Evolutionary conservation across 1,284 basidiomycete genomes (phyloP), one percentile per base, ranked within the genome.

Genomic region (Neolentinus lepideus): DNA sequence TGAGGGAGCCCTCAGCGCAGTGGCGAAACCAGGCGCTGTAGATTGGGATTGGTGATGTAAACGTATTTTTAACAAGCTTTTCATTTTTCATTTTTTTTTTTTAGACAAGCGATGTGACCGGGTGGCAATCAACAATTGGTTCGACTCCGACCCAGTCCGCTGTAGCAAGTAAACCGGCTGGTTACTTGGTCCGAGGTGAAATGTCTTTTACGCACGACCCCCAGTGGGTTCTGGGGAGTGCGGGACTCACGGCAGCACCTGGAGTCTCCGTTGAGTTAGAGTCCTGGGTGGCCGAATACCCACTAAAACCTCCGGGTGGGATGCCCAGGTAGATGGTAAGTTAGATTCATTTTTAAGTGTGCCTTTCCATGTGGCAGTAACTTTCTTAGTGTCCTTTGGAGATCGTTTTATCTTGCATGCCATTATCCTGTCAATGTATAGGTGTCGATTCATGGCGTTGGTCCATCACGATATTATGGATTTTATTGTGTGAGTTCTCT

Each of bases 231-330:
- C n/a, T n/a, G 55, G 51, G 51, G 12, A 46, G 55, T 56, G 55
- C 45, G 51, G 52, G 55, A 46, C 55, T 56, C 54, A 12, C 3
- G 21, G 25, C 22, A n/a, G n/a, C 50, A 12, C 51, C 27, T 21
- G 35, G 55, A 24, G 6, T 3, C 19, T 29, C 24, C 22, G 26
- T 24, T 45, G 25, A 33, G 36, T 27, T 46, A 36, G 36, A 45
- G 25, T 3, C n/a, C 36, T 3, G 31, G 33, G 36, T 9, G 25
- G 14, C 25, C 19, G 19, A 19, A 45, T 56, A 53, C 55, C 52
- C 51, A 53, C 55, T 56, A 56, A 56, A 56, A 56, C 55, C 51
- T 52, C 55, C n/a, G n/a, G n/a, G n/a, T n/a, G n/a, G n/a, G 35
- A 19, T 29, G 27, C 35, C 55, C 55, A 56, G 21, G 16, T 14